Conservation (phyloP, 2,329 filamentous ascomycete genomes). For the Clonostachys rhizophaga region DNA sequence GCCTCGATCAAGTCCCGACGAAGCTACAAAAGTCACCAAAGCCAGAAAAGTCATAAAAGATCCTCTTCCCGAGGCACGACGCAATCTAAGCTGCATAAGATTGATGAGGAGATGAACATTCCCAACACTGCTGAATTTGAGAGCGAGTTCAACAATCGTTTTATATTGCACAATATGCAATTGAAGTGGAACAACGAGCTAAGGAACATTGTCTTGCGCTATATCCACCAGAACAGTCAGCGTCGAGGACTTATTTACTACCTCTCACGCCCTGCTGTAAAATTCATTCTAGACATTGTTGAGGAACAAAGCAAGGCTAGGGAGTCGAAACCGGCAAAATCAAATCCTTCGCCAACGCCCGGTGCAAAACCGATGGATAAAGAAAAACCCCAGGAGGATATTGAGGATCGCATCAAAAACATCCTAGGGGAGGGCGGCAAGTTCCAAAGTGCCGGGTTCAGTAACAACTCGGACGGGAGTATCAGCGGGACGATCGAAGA, state of each 20-base stretch:
- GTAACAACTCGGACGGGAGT: conserved; percentile 21
- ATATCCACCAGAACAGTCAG: conserved; percentile 96
- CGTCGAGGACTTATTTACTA: conserved; percentile 96
- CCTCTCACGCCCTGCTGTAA: conserved; percentile 89
- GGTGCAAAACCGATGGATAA: conserved; percentile 38
- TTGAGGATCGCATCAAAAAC: conserved; percentile 82
- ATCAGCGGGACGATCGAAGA: conserved; percentile 50
- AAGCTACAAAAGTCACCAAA: neutral
- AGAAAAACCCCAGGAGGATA: conserved; percentile 50
- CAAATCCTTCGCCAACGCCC: conserved; percentile 22
- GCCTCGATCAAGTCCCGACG: neutral
- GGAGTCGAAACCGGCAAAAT: conserved; percentile 6
- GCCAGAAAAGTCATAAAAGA: neutral
- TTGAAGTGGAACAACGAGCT: conserved; percentile 98
- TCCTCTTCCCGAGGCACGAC: conserved; percentile 30
- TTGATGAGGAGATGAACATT: conserved; percentile 56
- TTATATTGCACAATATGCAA: conserved; percentile 96
- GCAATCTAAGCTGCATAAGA: conserved; percentile 32
- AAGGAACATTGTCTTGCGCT: conserved; percentile 92
- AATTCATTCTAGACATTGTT: conserved; percentile 96
- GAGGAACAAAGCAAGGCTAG: conserved; percentile 78
- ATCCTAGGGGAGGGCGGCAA: conserved; percentile 80
- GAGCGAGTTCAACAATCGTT: conserved; percentile 96
- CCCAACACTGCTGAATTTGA: conserved; percentile 75
- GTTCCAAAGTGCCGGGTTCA: conserved; percentile 52